Evolutionary conservation across 371 early-diverging fungal genomes (phyloP).

Genomic region (Catenaria anguillulae): DNA sequence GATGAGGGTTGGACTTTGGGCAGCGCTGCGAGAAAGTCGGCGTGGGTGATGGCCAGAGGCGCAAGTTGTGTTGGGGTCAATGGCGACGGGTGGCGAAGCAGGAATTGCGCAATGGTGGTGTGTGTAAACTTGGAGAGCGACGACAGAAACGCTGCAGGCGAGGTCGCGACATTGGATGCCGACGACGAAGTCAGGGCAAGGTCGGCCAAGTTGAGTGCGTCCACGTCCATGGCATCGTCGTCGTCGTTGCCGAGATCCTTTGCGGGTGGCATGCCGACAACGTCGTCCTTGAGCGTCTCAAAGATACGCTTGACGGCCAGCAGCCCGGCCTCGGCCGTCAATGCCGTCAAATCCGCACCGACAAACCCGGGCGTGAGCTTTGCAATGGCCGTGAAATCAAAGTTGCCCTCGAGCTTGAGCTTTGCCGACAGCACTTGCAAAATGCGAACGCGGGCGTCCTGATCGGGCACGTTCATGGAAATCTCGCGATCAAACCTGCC

Average conservation of each 20-base stretch:
- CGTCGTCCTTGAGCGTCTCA: constrained; percentile 42
- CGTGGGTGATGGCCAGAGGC: constrained; percentile 64
- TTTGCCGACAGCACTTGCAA: constrained; percentile 77
- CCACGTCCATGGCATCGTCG: constrained; percentile 24
- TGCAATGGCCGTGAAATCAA: constrained; percentile 80
- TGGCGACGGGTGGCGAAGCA: constrained; percentile 52
- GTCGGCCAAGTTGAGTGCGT: neutral
- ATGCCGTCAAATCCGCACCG: constrained; percentile 94
- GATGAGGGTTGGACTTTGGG: constrained; percentile 91
- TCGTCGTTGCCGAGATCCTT: constrained; percentile 13
- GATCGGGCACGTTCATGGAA: constrained; percentile 94
- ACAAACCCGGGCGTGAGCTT: constrained; percentile 97
- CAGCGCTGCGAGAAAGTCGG: constrained; percentile 81
- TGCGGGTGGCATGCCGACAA: constrained; percentile 16
- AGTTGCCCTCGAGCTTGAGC: constrained; percentile 65
- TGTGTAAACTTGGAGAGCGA: constrained; percentile 15
- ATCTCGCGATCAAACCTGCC: constrained; percentile 99
- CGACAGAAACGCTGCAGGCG: neutral
- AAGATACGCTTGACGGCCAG: constrained; percentile 88
- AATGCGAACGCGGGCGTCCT: constrained; percentile 70
- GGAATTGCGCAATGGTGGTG: constrained; percentile 45
- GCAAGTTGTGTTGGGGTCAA: constrained; percentile 67
- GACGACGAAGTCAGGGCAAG: neutral
- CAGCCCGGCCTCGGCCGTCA: constrained; percentile 94
- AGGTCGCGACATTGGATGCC: no score